Percentiles rank a stretch among this genome's conserved stretches.
Conservation (phyloP, 176 grass and related monocot species). For the maize (Zea mays) region Zm-B73-REFERENCE-NAM-5.0 NC_050101.1:163662001-163662500, state of each 20-base stretch:
- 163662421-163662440: conserved; percentile 5
- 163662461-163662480: conserved; percentile 6
- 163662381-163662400: conserved; percentile 49
- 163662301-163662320: conserved; percentile 70
- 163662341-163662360: conserved; percentile 85
- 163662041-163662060: conserved; percentile 39
- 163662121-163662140: conserved; percentile 70
- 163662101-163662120: conserved; percentile 43
- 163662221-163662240: conserved; percentile 63
- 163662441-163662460: conserved; percentile 31
- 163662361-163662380: conserved; percentile 84
- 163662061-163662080: conserved; percentile 51
- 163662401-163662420: background rate
- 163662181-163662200: conserved; percentile 39
- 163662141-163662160: conserved; percentile 70
- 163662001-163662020: conserved; percentile 44
- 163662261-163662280: conserved; percentile 59
- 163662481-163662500: conserved; percentile 22
- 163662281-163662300: conserved; percentile 55
- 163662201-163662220: conserved; percentile 56
- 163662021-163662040: conserved; percentile 30
- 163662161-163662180: conserved; percentile 28
- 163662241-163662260: conserved; percentile 61
- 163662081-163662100: conserved; percentile 41
- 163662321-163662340: conserved; percentile 42